Evolutionary conservation across 2,329 filamentous ascomycete species (phyloP), one percentile per base, ranked within the genome.

Genomic region (Cladophialophora psammophila): DNA sequence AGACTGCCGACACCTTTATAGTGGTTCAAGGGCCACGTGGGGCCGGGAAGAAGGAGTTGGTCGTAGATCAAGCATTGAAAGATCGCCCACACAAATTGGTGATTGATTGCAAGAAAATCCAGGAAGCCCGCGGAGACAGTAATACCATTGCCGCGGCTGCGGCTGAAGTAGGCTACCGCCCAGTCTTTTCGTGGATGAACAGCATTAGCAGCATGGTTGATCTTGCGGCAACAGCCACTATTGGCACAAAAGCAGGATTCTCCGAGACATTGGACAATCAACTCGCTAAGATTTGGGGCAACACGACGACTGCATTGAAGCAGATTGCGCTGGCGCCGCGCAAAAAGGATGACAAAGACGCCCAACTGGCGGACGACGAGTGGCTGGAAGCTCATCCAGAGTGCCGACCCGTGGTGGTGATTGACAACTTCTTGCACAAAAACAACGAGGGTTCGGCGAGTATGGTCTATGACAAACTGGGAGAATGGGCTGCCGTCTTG

Each of bases 171-270:
- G 94, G 95, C 8, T 98, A 97, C 76, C 86, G 91, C 8, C 95
- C 95, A 0, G 88, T 99, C 0, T 99, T 99, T 77, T 96, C 92
- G 0, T 98, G 94, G 92, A 91, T 96, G 80, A 97, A 98, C 78
- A 97, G 89, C 75, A 88, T 98, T 71, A 96, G 92, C 79, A 96
- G 93, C 76, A 87, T 97, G 80, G 84, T 97, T 70, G 95, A 98
- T 73, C 86, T 98, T 42, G 95, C 94, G 26, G 92, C 95, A 1
- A 94, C 97, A 77, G 92, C 94, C 73, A 95, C 95, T 12, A 96
- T 94, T 20, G 94, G 94, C 12, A 91, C 96, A 65, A 97, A 98
- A 80, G 91, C 93, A 5, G 94, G 94, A 7, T 97, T 98, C 76
- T 96, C 92, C 0, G 94, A 97, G 76, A 97, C 93, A 0, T 82